These are phyloP conservation scores for Radiomyces spectabilis DNA, from an alignment of 192 early-diverging fungal species.

Conservation along the genomic window DNA sequence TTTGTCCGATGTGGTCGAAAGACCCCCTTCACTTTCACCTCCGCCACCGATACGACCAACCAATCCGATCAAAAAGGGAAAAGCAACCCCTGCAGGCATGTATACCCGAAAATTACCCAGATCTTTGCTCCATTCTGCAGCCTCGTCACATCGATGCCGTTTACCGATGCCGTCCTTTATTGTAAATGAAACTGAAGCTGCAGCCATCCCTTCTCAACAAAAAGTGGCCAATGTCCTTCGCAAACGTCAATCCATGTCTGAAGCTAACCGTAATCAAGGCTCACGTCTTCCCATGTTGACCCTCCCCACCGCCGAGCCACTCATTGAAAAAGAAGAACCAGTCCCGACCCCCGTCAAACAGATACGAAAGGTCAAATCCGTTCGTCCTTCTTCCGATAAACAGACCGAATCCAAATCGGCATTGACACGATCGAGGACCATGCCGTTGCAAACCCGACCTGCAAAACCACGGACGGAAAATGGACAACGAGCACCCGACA, in stretches of 20 bases:
- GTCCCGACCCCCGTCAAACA: not conserved
- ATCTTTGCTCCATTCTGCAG: not conserved
- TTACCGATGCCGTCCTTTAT: conserved; percentile 15
- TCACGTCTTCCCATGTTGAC: conserved; percentile 22
- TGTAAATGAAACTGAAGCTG: not conserved
- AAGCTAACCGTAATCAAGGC: conserved; percentile 18
- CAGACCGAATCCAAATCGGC: not conserved
- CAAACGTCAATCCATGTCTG: conserved; percentile 15
- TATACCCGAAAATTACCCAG: too few species aligned
- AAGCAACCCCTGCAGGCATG: too few species aligned
- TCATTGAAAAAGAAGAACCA: not conserved
- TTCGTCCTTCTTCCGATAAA: not conserved
- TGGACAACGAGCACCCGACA: too few species aligned
- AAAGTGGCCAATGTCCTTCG: conserved; percentile 14
- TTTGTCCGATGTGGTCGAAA: too few species aligned
- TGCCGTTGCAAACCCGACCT: too few species aligned
- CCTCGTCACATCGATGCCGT: conserved; percentile 6
- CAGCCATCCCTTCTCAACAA: conserved; percentile 6
- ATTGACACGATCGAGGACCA: too few species aligned
- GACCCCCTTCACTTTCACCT: too few species aligned
- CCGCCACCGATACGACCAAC: too few species aligned
- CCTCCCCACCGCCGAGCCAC: not conserved
- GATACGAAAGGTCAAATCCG: not conserved
- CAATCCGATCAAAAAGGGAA: too few species aligned
- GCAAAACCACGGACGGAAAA: too few species aligned